Evolutionary conservation across 139 green algal species (phyloP), one percentile per base, ranked within the genome.

Genomic region (Zygnema cylindricum): DNA sequence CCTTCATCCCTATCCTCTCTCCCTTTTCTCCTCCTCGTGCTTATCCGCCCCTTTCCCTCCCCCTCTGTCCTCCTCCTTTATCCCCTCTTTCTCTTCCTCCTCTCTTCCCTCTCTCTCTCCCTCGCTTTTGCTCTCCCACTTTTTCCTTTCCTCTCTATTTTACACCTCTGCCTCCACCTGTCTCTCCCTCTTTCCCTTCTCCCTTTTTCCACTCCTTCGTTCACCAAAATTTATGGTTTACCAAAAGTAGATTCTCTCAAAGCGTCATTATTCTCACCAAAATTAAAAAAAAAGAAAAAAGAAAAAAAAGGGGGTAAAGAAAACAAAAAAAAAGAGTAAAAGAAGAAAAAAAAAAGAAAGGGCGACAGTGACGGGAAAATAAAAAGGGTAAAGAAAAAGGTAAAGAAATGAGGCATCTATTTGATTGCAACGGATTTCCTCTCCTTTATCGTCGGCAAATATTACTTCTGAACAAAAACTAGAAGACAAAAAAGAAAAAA

Each of bases 121-220:
- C 33, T 82, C 41, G 95, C 94, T 0, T 95, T 41, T 54, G 36
- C 78, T 2, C 1, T 63, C 38, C 21, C 33, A 0, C 38, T 41
- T 54, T 54, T 42, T 54, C 71, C 35, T 25, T 36, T 40, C n/a
- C 32, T 36, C 32, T n/a, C 76, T 63, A 33, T 35, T 55, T 35
- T 0, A 49, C n/a, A 69, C n/a, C 16, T 35, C 76, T 35, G 69
- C 11, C 33, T 0, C 76, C 32, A 32, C 76, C 49, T 7, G 49
- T 16, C 83, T 54, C 25, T 87, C 77, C 83, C 81, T 22, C 69
- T 86, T 38, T 63, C 33, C 32, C 55, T 38, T 7, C 81, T 0
- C 57, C 81, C 38, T 63, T 63, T 78, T 55, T 63, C 16, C 41
- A 7, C 71, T 49, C 71, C 41, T 49, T 16, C 38, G 11, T 85